Percentiles rank a stretch among this genome's conserved stretches.
These are phyloP conservation scores for Boletus eberwhitei DNA, from an alignment of 768 basidiomycete species.

Conservation along the genomic window DNA sequence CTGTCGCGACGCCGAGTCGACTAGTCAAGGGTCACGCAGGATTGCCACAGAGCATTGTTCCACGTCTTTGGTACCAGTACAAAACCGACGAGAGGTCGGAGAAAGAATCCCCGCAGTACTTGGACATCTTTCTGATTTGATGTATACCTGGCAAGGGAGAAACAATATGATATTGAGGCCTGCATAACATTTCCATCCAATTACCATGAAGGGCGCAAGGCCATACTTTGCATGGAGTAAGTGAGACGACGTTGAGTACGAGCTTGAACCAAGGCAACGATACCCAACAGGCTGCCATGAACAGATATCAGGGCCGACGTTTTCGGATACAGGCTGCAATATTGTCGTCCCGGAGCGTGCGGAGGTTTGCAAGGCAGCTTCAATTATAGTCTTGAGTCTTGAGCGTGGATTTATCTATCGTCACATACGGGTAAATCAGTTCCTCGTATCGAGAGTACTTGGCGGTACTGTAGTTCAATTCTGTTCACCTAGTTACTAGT, in stretches of 20 bases:
- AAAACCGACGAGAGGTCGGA: background rate
- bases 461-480: background rate
- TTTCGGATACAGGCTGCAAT: background rate
- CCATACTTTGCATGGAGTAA: no score
- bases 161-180: background rate
- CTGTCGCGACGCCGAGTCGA: background rate
- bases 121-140: background rate
- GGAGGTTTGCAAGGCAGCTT: background rate
- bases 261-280: no score
- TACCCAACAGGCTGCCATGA: background rate
- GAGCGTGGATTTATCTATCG: no score
- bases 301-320: background rate
- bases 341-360: background rate
- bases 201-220: background rate
- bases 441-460: background rate
- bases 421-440: background rate
- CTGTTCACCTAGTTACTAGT: background rate
- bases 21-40: background rate
- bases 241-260: no score
- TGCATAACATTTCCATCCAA: background rate
- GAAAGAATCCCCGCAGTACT: background rate
- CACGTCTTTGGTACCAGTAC: background rate
- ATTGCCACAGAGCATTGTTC: background rate
- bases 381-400: background rate
- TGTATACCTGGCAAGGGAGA: background rate